A percentile compares a stretch with the other conserved stretches of the same genome.
Evolutionary conservation across 768 basidiomycete species (phyloP).

Genomic region (Boletus rex-veris): DNA sequence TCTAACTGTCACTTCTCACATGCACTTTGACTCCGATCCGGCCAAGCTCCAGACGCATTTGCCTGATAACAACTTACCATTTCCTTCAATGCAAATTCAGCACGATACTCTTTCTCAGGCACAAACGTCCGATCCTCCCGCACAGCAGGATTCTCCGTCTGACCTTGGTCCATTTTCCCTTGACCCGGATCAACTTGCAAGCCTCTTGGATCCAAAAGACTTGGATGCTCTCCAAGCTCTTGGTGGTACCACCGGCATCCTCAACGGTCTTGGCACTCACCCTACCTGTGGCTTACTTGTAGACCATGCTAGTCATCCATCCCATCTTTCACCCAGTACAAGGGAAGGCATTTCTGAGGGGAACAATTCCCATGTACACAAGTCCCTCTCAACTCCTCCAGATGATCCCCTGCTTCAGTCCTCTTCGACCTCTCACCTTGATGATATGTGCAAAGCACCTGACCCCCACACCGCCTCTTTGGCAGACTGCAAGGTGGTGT

Average conservation of each 20-base stretch:
- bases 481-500: slow-evolving; percentile 62
- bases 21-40: slow-evolving; percentile 39
- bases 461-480: slow-evolving; percentile 40
- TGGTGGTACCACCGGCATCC: slow-evolving; percentile 66
- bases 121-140: slow-evolving; percentile 17
- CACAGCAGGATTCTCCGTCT: slow-evolving; percentile 36
- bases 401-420: slow-evolving; percentile 7
- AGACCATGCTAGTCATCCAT: background rate
- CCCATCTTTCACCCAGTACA: slow-evolving; percentile 23
- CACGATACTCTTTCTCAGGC: slow-evolving; percentile 23
- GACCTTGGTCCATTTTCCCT: slow-evolving; percentile 72
- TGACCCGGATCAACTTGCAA: slow-evolving; percentile 73
- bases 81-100: slow-evolving; percentile 22
- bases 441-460: background rate
- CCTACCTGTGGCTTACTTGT: slow-evolving; percentile 43
- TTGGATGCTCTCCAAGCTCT: slow-evolving; percentile 59
- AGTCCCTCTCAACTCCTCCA: background rate
- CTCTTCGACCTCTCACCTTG: slow-evolving; percentile 9
- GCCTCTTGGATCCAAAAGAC: slow-evolving; percentile 87
- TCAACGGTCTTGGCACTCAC: slow-evolving; percentile 73
- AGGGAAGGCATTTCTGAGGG: slow-evolving; percentile 33
- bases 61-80: slow-evolving; percentile 5
- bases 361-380: slow-evolving; percentile 21
- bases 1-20: slow-evolving; percentile 34
- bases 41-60: slow-evolving; percentile 15